phyloP scores from a whole-genome alignment of 805 yeast species.

The Hanseniaspora singularis region DNA sequence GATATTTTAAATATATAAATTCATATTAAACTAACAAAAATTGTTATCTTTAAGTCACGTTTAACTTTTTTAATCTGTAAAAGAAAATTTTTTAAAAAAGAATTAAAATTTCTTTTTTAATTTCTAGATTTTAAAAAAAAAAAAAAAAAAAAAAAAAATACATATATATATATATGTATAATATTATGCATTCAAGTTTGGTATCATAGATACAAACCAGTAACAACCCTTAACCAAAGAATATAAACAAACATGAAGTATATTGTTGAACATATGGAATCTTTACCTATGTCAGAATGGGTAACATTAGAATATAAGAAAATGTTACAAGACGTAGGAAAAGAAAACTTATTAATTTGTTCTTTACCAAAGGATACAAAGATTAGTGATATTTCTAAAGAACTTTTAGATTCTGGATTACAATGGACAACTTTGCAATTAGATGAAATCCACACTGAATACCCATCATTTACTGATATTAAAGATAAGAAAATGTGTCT shows the following conservation, averaged over 20 bases:
- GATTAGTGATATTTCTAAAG: conserved; percentile 49
- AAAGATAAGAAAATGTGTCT: conserved; percentile 52
- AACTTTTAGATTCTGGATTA: conserved; percentile 48
- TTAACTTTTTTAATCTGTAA: too few species aligned
- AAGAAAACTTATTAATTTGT: conserved; percentile 58
- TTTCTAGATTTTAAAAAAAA: too few species aligned
- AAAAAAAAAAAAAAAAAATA: too few species aligned
- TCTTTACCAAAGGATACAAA: conserved; percentile 60
- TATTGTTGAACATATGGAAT: conserved; percentile 92
- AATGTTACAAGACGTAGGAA: conserved; percentile 73
- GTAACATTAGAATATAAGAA: conserved; percentile 76
- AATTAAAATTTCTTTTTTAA: too few species aligned
- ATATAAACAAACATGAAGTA: conserved; percentile 51
- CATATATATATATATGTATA: too few species aligned
- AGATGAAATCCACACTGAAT: conserved; percentile 31
- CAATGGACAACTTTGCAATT: conserved; percentile 76
- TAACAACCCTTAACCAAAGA: too few species aligned
- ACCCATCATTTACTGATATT: conserved; percentile 35
- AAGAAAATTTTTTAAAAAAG: too few species aligned
- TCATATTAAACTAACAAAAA: neutral
- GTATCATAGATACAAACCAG: too few species aligned
- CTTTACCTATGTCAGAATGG: conserved; percentile 89
- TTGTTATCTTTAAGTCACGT: too few species aligned
- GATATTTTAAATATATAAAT: conserved; percentile 1
- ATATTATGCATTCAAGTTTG: too few species aligned